These are phyloP conservation scores for Talaromyces trachyspermus DNA, from an alignment of 495 filamentous ascomycete species.

Conservation along the genomic window DNA sequence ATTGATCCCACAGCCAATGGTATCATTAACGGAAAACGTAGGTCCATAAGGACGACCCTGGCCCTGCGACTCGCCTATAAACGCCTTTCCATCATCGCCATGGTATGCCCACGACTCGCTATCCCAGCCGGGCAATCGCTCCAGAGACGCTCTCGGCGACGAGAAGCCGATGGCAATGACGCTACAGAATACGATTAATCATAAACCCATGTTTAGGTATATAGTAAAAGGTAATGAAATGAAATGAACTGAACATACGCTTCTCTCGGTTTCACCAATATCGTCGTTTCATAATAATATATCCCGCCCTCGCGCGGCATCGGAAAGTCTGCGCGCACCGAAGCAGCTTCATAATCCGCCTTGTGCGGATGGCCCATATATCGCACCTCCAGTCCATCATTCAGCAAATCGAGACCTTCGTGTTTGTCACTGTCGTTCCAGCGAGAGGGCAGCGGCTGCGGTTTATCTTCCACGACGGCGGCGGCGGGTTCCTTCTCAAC, in stretches of 20 bases:
- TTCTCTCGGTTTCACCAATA: slow-evolving; percentile 77
- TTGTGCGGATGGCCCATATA: slow-evolving; percentile 56
- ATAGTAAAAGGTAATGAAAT: too few relatives aligned
- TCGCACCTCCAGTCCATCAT: slow-evolving; percentile 71
- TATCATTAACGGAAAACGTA: slow-evolving; percentile 66
- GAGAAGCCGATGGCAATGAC: slow-evolving; percentile 90
- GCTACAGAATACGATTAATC: slow-evolving; percentile 34
- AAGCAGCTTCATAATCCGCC: slow-evolving; percentile 74
- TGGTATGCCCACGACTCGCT: slow-evolving; percentile 96
- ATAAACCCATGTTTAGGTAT: slow-evolving; percentile 4
- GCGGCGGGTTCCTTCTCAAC: slow-evolving; percentile 62
- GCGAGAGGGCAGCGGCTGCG: slow-evolving; percentile 66
- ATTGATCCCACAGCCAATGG: slow-evolving; percentile 89
- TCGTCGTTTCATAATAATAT: slow-evolving; percentile 94
- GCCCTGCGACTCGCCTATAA: slow-evolving; percentile 56
- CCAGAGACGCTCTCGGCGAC: slow-evolving; percentile 62
- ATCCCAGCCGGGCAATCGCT: slow-evolving; percentile 89
- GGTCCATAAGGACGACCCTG: slow-evolving; percentile 72
- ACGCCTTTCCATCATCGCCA: slow-evolving; percentile 89
- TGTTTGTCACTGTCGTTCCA: slow-evolving; percentile 80
- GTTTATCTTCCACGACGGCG: slow-evolving; percentile 37
- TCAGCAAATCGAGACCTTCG: slow-evolving; percentile 61
- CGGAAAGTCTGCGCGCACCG: slow-evolving; percentile 75
- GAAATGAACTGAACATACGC: slow-evolving; percentile 56
- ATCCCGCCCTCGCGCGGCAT: slow-evolving; percentile 92